Evolutionary conservation across 768 basidiomycete species (phyloP).

Genomic region (Macrolepiota albuminosa): DNA sequence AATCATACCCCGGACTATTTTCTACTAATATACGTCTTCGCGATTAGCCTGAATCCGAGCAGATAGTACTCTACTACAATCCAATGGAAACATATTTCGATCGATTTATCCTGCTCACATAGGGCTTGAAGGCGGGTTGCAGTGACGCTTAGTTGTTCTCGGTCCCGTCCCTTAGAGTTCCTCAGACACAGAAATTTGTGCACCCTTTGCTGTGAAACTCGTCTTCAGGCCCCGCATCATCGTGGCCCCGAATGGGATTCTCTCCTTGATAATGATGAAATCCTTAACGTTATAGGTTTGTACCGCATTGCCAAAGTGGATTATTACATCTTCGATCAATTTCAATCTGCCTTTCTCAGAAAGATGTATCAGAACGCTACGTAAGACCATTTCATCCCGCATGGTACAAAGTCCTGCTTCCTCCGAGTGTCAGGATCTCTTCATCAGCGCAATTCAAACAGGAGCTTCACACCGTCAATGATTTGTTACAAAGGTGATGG

Average conservation of each 20-base stretch:
- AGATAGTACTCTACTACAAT: background rate
- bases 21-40: constrained; percentile 7
- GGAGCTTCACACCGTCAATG: constrained; percentile 15
- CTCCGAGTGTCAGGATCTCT: constrained; percentile 1
- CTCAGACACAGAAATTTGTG: background rate
- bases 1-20: constrained; percentile 11
- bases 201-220: background rate
- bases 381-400: background rate
- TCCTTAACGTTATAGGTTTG: background rate
- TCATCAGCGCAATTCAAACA: background rate
- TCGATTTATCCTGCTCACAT: background rate
- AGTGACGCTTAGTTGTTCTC: background rate
- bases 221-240: no score
- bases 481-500: background rate
- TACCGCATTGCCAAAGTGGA: background rate
- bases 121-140: no score
- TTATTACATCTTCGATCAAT: background rate
- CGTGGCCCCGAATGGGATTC: no score
- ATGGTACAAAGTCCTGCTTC: background rate
- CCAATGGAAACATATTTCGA: background rate
- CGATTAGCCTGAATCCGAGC: background rate
- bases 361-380: background rate
- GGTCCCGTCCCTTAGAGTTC: background rate
- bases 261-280: no score
- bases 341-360: no score